A percentile compares a stretch with the other conserved stretches of the same genome.
Conservation (phyloP, 768 basidiomycete genomes). For the Tulasnella sp. region DNA sequence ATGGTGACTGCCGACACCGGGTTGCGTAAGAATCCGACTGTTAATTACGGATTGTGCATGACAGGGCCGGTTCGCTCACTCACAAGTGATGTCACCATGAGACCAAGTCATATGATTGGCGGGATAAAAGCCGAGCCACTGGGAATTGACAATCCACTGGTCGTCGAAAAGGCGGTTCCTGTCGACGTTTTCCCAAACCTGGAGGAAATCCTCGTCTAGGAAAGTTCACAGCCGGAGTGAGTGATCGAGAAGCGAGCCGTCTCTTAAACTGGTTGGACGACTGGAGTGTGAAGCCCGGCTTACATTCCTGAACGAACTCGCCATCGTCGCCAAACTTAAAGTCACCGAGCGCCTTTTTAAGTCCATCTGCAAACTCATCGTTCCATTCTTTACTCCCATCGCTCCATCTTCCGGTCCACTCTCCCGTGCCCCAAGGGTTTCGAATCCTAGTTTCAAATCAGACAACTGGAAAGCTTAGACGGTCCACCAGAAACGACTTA, state of each 20-base stretch:
- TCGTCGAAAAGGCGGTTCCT: slow-evolving; percentile 49
- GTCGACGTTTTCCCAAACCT: slow-evolving; percentile 45
- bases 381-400: slow-evolving; percentile 60
- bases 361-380: slow-evolving; percentile 45
- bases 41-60: background rate
- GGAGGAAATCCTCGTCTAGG: slow-evolving; percentile 33
- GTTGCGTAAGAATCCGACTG: background rate
- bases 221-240: background rate
- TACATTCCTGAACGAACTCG: slow-evolving; percentile 52
- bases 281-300: background rate
- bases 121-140: slow-evolving; percentile 48
- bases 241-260: background rate
- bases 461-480: background rate
- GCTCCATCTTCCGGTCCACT: slow-evolving; percentile 51
- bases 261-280: too few species aligned
- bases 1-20: slow-evolving; percentile 44
- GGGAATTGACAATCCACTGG: slow-evolving; percentile 48
- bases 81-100: slow-evolving; percentile 55
- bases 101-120: slow-evolving; percentile 50
- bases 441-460: slow-evolving; percentile 39
- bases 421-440: slow-evolving; percentile 50
- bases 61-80: slow-evolving; percentile 33
- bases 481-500: background rate
- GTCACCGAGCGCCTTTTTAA: slow-evolving; percentile 41
- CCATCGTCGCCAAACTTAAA: slow-evolving; percentile 54